Evolutionary conservation across 2,329 filamentous ascomycete species (phyloP), one percentile per base, ranked within the genome.

Genomic region (Akanthomyces lecanii): DNA sequence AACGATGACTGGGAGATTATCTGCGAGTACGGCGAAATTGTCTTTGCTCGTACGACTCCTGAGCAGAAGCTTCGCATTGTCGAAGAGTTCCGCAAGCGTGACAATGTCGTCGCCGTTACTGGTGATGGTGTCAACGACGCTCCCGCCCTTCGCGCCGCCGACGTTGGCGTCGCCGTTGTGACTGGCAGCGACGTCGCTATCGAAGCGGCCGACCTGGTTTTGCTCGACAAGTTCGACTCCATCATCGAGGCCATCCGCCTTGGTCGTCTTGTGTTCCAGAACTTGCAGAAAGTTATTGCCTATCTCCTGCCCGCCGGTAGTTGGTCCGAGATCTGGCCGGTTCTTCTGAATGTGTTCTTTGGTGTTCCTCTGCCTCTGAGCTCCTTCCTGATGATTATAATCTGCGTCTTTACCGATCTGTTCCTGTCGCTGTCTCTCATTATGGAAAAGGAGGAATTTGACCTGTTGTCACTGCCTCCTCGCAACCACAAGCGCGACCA

Each of bases 61-160:
- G 82, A 86, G 63, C 89, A 89, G 44, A 91, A 91, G 69, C 85
- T 89, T 8, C 83, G 87, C 48, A 90, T 91, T 79, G 89, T 91
- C 52, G 83, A 86, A 63, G 86, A 87, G 54, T 80, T 90, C 25
- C 87, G 89, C 66, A 72, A 75, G 23, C 76, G 82, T 16, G 81
- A 82, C 23, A 83, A 85, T 33, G 83, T 82, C 1, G 87, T 85
- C 12, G 88, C 87, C 40, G 89, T 91, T 77, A 91, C 88, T n/a
- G 89, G 89, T 36, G 89, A 92, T 65, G 86, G 86, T 11, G 88
- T 87, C 10, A 89, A 89, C 63, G 86, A 89, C 65, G 86, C 85
- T 0, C 86, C 86, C 0, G 86, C 86, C 2, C 76, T 89, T 40
- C 86, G 86, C 57, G 85, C 85, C 38, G 86, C 86, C 1, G 86